Conservation (phyloP, 176 grass and related monocot genomes). For the Zizania latifolia region DNA sequence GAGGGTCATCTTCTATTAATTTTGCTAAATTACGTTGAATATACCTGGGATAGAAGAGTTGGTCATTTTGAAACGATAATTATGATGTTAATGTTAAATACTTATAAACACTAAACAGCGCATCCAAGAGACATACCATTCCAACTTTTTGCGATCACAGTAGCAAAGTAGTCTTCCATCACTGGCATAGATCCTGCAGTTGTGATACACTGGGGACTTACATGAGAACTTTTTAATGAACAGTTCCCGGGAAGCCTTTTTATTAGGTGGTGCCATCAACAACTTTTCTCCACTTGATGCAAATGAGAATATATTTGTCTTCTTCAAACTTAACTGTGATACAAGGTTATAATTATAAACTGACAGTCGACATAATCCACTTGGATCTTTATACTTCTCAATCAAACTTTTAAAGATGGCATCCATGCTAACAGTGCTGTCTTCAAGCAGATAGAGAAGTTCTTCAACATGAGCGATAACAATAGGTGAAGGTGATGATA, state of each 20-base stretch:
- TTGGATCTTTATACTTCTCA: constrained; percentile 53
- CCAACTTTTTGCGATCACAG: constrained; percentile 90
- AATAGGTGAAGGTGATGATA: constrained; percentile 52
- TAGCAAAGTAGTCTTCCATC: constrained; percentile 95
- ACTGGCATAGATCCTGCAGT: constrained; percentile 95
- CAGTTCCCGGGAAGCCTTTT: constrained; percentile 70
- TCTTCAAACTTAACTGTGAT: constrained; percentile 60
- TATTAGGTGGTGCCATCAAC: constrained; percentile 26
- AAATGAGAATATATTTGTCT: constrained; percentile 53
- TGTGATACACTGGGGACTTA: constrained; percentile 94
- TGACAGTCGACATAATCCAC: constrained; percentile 60
- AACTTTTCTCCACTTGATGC: constrained; percentile 50
- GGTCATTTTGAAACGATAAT: constrained; percentile 18
- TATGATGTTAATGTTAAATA: background rate
- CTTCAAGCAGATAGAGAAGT: constrained; percentile 47
- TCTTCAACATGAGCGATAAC: constrained; percentile 65
- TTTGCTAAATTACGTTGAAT: constrained; percentile 70
- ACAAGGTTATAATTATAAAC: constrained; percentile 75
- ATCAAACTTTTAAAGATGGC: constrained; percentile 60
- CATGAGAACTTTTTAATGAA: constrained; percentile 96
- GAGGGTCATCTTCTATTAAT: constrained; percentile 78
- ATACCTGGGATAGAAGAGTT: constrained; percentile 53
- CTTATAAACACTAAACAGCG: background rate
- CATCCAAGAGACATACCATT: constrained; percentile 58
- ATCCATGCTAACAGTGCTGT: constrained; percentile 42